Evolutionary conservation across 2,329 filamentous ascomycete species (phyloP).

Genomic region (Alternaria dauci): DNA sequence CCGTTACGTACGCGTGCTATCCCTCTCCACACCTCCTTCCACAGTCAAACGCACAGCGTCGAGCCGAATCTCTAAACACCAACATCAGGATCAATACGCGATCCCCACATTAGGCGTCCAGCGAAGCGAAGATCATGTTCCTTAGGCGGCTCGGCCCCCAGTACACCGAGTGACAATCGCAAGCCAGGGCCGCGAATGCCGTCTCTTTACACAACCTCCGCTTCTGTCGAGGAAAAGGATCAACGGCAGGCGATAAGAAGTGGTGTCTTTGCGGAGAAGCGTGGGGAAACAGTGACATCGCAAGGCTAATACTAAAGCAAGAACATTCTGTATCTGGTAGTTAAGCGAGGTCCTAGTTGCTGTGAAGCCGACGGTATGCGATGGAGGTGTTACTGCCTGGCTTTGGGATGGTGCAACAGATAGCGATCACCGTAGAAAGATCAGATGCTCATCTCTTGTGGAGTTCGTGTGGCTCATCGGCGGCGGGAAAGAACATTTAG

Average conservation of each 20-base stretch:
- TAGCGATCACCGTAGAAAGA: neutral
- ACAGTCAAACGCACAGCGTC: neutral
- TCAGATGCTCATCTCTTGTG: neutral
- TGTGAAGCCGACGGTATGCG: constrained; percentile 19
- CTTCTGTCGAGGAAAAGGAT: constrained; percentile 12
- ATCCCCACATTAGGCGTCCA: constrained; percentile 1
- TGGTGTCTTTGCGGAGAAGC: constrained; percentile 15
- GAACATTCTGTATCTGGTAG: constrained; percentile 12
- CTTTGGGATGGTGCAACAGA: neutral
- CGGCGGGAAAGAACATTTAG: constrained; percentile 3
- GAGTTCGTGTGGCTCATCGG: constrained; percentile 10
- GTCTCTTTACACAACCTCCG: neutral
- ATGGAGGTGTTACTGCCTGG: neutral
- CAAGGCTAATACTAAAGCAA: constrained; percentile 1
- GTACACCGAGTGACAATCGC: neutral
- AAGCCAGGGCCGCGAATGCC: neutral
- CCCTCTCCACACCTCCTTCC: neutral
- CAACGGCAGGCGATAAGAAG: constrained; percentile 1
- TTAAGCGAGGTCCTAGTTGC: neutral
- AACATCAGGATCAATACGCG: neutral
- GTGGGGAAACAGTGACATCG: constrained; percentile 16
- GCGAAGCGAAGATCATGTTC: constrained; percentile 10
- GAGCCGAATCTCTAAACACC: neutral
- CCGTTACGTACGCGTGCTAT: neutral
- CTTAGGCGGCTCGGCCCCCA: constrained; percentile 2